Percentiles rank a stretch among this genome's conserved stretches.
Conservation (phyloP, 345 rosid species). For the Eucalyptus regnans region DNA sequence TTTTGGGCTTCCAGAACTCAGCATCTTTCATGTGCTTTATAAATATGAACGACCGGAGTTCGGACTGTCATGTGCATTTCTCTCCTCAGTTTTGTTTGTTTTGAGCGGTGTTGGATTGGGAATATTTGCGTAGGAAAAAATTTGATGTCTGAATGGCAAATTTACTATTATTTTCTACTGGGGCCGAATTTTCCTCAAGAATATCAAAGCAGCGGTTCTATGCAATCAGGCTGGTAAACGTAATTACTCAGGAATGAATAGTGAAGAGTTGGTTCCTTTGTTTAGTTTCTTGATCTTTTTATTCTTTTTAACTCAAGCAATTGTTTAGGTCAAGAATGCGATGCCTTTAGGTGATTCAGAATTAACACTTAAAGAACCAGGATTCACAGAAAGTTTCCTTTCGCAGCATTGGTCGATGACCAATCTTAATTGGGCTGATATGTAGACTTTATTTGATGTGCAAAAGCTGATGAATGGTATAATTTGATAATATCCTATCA, state of each 20-base stretch:
- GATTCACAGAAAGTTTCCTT: neutral
- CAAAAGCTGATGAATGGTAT: neutral
- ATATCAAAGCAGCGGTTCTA: neutral
- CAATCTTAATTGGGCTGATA: neutral
- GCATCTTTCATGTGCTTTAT: neutral
- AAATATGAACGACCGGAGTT: too few relatives aligned
- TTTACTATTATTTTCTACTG: neutral
- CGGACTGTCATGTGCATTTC: neutral
- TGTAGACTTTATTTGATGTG: neutral
- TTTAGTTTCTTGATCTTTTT: too few relatives aligned
- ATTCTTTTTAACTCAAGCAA: too few relatives aligned
- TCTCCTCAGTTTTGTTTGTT: neutral
- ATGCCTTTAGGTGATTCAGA: too few relatives aligned
- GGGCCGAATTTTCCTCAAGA: neutral
- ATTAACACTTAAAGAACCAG: neutral
- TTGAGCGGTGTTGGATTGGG: too few relatives aligned
- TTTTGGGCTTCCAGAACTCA: neutral
- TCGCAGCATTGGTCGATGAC: neutral
- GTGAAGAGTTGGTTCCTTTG: too few relatives aligned
- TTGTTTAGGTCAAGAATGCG: too few relatives aligned
- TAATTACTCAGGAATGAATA: neutral
- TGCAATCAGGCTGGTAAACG: neutral
- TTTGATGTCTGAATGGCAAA: neutral
- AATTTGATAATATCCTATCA: neutral
- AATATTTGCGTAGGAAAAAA: neutral